phyloP scores from a whole-genome alignment of 495 filamentous ascomycete genomes.

The Lophium mytilinum region DNA sequence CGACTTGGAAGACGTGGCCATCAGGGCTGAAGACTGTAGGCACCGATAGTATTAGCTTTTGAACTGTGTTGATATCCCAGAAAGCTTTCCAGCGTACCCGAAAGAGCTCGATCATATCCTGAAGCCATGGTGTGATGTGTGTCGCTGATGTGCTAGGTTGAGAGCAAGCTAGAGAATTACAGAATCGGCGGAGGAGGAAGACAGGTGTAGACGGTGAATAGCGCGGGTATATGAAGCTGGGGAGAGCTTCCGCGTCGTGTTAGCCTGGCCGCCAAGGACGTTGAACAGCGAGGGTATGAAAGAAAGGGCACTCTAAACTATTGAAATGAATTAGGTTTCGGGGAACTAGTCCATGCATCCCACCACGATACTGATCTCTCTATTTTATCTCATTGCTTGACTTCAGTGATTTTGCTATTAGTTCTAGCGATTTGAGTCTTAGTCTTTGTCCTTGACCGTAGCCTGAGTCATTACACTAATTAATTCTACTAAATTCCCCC shows the following conservation, averaged over 20 bases:
- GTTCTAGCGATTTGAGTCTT: no score
- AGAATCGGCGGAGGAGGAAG: background rate
- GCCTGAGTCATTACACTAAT: no score
- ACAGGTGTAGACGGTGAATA: slow-evolving; percentile 1
- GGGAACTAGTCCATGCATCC: no score
- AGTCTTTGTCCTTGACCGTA: no score
- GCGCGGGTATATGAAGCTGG: slow-evolving; percentile 15
- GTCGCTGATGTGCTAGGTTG: background rate
- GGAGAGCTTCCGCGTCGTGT: slow-evolving; percentile 26
- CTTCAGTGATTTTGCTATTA: no score
- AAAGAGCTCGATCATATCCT: slow-evolving; percentile 38
- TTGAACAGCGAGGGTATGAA: no score
- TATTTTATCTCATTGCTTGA: no score
- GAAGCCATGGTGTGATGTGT: slow-evolving; percentile 28
- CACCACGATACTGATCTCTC: no score
- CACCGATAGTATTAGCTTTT: slow-evolving; percentile 8
- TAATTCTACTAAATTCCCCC: no score
- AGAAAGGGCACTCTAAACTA: no score
- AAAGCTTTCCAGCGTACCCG: slow-evolving; percentile 25
- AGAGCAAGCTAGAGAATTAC: background rate
- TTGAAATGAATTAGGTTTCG: no score
- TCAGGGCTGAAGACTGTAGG: slow-evolving; percentile 63
- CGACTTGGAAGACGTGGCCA: slow-evolving; percentile 98
- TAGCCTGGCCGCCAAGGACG: slow-evolving; percentile 7
- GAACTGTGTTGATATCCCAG: background rate